A percentile compares a stretch with the other conserved stretches of the same genome.
These are phyloP conservation scores for Gnomoniopsis smithogilvyi DNA, from an alignment of 2,329 filamentous ascomycete genomes.

Conservation along the genomic window DNA sequence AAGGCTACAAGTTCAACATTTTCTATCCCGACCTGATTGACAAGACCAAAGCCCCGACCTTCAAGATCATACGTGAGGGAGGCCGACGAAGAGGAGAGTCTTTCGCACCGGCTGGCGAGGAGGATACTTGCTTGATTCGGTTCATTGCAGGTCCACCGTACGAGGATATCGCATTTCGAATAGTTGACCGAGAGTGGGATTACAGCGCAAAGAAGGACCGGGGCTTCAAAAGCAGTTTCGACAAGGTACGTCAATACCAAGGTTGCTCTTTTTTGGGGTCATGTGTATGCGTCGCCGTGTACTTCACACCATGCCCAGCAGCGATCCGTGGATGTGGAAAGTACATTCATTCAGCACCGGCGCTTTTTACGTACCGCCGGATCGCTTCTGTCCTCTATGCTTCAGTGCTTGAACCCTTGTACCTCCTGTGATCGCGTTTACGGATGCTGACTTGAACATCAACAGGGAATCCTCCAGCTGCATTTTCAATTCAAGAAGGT, in stretches of 20 bases:
- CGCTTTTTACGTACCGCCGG: background rate
- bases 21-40: slow-evolving; percentile 98
- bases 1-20: slow-evolving; percentile 99
- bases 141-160: slow-evolving; percentile 96
- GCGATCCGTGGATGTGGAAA: background rate
- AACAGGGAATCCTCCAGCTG: slow-evolving; percentile 85
- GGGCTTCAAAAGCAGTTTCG: slow-evolving; percentile 94
- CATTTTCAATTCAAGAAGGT: slow-evolving; percentile 99
- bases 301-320: slow-evolving; percentile 18
- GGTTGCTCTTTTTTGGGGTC: slow-evolving; percentile 14
- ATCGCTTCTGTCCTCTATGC: background rate
- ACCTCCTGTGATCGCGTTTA: slow-evolving; percentile 5
- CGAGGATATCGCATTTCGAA: slow-evolving; percentile 93
- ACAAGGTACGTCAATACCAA: slow-evolving; percentile 67
- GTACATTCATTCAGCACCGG: background rate
- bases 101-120: slow-evolving; percentile 88
- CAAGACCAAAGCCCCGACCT: slow-evolving; percentile 90
- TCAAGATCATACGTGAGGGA: slow-evolving; percentile 91
- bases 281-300: background rate
- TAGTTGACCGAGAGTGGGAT: slow-evolving; percentile 98
- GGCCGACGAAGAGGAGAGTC: slow-evolving; percentile 87
- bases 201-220: slow-evolving; percentile 94
- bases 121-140: slow-evolving; percentile 93
- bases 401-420: background rate
- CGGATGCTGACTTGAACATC: slow-evolving; percentile 12